Evolutionary conservation across 176 grass and related monocot genomes (phyloP).

Genomic region (Rhynchospora tenuis): DNA sequence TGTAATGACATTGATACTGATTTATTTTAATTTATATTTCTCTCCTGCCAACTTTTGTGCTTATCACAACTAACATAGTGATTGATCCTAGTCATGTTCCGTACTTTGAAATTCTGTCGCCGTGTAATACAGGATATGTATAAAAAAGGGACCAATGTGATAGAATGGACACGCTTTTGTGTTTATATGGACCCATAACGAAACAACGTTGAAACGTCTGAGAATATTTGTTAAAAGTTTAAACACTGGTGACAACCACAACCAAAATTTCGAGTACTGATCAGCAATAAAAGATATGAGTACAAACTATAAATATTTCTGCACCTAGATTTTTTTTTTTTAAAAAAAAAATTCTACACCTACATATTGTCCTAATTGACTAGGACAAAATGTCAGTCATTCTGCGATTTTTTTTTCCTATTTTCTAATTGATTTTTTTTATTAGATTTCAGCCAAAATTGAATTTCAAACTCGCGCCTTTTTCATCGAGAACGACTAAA

Average conservation of each 20-base stretch:
- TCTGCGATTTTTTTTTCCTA: too few species aligned
- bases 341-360: too few species aligned
- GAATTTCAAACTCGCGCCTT: too few species aligned
- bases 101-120: not conserved
- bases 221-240: not conserved
- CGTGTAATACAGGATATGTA: not conserved
- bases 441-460: too few species aligned
- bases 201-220: not conserved
- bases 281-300: too few species aligned
- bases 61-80: slow-evolving; percentile 23
- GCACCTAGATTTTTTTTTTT: too few species aligned
- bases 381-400: too few species aligned
- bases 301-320: too few species aligned
- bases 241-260: not conserved
- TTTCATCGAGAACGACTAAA: too few species aligned
- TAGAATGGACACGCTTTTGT: not conserved
- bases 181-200: not conserved
- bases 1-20: not conserved
- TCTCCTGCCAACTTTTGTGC: not conserved
- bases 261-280: too few species aligned
- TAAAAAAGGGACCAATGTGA: not conserved
- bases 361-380: too few species aligned
- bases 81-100: slow-evolving; percentile 12
- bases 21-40: not conserved
- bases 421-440: too few species aligned